Percentiles rank a stretch among this genome's conserved stretches.
Conservation (phyloP, 2,329 filamentous ascomycete species). For the Nannizzia gypsea region DNA sequence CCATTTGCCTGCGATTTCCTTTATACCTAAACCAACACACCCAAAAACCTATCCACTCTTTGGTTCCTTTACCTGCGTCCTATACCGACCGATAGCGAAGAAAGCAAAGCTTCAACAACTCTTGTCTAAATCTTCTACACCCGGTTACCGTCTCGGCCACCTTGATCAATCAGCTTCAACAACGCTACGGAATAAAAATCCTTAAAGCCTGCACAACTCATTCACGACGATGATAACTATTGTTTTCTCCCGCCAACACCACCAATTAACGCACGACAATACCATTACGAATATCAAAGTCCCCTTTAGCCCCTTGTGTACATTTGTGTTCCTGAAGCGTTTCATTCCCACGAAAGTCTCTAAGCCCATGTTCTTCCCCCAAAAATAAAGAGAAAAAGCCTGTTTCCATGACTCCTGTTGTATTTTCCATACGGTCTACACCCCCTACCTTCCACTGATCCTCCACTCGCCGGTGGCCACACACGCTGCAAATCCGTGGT, state of each 20-base stretch:
- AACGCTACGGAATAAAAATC: not conserved
- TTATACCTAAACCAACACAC: not conserved
- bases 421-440: not conserved
- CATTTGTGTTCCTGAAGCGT: not conserved
- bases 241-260: not conserved
- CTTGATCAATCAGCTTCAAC: not conserved
- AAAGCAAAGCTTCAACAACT: not conserved
- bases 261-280: not conserved
- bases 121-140: not conserved
- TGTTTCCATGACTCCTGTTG: not conserved
- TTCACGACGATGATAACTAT: not conserved
- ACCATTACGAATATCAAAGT: not conserved
- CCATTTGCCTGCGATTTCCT: not conserved
- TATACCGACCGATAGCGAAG: not conserved
- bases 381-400: constrained; percentile 3
- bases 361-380: not conserved
- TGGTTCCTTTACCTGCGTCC: not conserved
- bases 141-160: not conserved
- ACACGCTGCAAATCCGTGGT: not conserved
- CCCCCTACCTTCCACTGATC: not conserved
- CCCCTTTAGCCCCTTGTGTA: not conserved
- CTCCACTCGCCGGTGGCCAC: not conserved
- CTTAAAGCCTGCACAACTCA: not conserved
- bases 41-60: not conserved
- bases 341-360: not conserved